These are phyloP conservation scores for Tolypocladium ovalisporum DNA, from an alignment of 2,329 filamentous ascomycete genomes.

Conservation along the genomic window DNA sequence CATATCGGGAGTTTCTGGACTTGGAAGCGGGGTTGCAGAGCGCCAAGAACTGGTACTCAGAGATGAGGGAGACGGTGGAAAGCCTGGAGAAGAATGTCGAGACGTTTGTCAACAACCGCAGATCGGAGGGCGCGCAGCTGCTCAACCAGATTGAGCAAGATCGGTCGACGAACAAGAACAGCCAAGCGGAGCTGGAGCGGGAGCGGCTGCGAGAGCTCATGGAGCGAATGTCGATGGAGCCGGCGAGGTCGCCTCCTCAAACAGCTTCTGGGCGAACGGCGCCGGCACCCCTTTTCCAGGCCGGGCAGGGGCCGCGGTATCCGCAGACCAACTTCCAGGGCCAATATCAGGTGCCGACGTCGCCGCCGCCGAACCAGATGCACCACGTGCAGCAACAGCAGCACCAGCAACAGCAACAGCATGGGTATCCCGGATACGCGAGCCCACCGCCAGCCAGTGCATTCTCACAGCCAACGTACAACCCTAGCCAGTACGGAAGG, in stretches of 20 bases:
- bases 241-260: conserved; percentile 27
- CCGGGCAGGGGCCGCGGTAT: conserved; percentile 36
- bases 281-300: conserved; percentile 38
- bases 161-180: conserved; percentile 47
- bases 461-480: conserved; percentile 43
- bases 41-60: conserved; percentile 85
- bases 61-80: conserved; percentile 91
- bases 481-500: conserved; percentile 47
- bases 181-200: conserved; percentile 71
- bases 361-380: conserved; percentile 39
- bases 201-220: conserved; percentile 81
- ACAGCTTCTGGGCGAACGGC: conserved; percentile 13
- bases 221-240: conserved; percentile 91
- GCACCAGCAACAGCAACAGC: conserved; percentile 26
- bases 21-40: conserved; percentile 75
- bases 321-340: conserved; percentile 41
- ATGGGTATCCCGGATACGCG: conserved; percentile 31
- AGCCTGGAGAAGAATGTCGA: conserved; percentile 94
- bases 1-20: conserved; percentile 88
- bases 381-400: conserved; percentile 27
- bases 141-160: conserved; percentile 79
- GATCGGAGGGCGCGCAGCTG: conserved; percentile 82
- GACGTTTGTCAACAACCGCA: conserved; percentile 87
- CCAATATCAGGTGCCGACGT: conserved; percentile 49
- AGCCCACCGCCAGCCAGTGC: conserved; percentile 28